Conservation (phyloP, 495 filamentous ascomycete species). For the Xylaria bambusicola region DNA sequence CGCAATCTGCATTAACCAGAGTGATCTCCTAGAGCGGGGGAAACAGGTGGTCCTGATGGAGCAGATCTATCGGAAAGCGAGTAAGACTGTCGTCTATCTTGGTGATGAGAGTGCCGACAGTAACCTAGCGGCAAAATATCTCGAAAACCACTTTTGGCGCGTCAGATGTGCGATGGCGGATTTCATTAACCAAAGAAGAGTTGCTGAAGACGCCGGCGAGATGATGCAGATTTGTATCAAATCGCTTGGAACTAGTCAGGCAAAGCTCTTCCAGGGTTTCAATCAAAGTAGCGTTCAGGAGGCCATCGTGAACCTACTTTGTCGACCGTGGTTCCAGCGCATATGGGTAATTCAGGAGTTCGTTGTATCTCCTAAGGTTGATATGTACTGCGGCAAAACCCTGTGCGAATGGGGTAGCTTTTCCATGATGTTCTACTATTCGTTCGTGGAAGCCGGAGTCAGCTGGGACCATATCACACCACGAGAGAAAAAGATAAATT, state of each 20-base stretch:
- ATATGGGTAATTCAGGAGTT: constrained; percentile 10
- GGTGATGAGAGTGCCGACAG: not conserved
- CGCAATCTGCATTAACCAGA: not conserved
- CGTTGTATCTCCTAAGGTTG: not conserved
- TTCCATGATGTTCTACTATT: not conserved
- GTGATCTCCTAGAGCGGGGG: not conserved
- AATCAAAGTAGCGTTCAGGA: not conserved
- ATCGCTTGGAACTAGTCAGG: not conserved
- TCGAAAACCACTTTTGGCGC: not conserved
- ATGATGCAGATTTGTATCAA: not conserved
- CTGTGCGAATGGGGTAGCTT: not conserved
- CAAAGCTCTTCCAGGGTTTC: not conserved
- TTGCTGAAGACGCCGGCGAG: not conserved
- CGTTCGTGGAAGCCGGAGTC: not conserved
- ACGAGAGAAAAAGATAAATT: not conserved
- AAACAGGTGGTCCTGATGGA: not conserved
- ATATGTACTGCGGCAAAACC: not conserved
- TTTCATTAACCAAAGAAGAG: not conserved
- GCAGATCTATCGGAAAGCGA: not conserved
- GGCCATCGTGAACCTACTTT: not conserved
- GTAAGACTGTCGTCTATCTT: not conserved
- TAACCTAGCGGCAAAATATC: not conserved
- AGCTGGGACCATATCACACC: not conserved
- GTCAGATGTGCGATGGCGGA: not conserved
- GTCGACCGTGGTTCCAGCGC: not conserved